phyloP scores from a whole-genome alignment of 768 basidiomycete genomes.

The Boletus reticuloceps region DNA sequence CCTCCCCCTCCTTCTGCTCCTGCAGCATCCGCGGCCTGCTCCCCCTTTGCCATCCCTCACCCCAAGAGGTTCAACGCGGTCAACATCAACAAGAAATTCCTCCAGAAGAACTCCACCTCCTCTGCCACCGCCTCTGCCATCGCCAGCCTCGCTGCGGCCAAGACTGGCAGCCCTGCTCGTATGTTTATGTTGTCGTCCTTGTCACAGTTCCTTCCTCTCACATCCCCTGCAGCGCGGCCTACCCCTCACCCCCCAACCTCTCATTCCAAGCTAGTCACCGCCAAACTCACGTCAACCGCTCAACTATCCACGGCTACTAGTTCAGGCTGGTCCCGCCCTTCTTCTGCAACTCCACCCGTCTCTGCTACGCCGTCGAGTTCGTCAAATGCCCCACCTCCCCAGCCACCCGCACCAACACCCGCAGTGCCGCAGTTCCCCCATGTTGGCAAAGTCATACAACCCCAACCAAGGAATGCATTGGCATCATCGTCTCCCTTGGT shows the following conservation, averaged over 20 bases:
- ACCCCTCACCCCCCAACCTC: conserved; percentile 49
- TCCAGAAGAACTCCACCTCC: conserved; percentile 79
- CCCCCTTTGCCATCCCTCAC: conserved; percentile 41
- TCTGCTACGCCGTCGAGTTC: conserved; percentile 47
- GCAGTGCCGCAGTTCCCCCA: conserved; percentile 53
- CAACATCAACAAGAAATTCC: conserved; percentile 95
- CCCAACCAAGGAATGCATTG: conserved; percentile 49
- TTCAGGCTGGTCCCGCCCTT: conserved; percentile 77
- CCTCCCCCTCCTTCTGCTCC: conserved; percentile 7
- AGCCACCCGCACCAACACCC: conserved; percentile 37
- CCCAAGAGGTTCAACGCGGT: conserved; percentile 86
- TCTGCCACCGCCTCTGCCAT: conserved; percentile 44
- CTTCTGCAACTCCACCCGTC: conserved; percentile 65
- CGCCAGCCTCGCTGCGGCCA: conserved; percentile 41
- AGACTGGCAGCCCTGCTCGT: conserved; percentile 54
- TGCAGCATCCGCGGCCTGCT: conserved; percentile 1
- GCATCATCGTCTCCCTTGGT: conserved; percentile 31
- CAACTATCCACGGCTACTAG: conserved; percentile 55
- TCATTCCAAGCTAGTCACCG: conserved; percentile 81
- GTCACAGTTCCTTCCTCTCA: conserved; percentile 4
- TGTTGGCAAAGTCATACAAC: conserved; percentile 64
- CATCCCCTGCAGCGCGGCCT: conserved; percentile 50
- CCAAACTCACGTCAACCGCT: conserved; percentile 75
- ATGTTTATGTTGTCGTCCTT: conserved; percentile 42
- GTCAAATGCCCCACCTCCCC: conserved; percentile 46